Evolutionary conservation across 371 early-diverging fungal species (phyloP).

Genomic region (Dentiscutata heterogama): DNA sequence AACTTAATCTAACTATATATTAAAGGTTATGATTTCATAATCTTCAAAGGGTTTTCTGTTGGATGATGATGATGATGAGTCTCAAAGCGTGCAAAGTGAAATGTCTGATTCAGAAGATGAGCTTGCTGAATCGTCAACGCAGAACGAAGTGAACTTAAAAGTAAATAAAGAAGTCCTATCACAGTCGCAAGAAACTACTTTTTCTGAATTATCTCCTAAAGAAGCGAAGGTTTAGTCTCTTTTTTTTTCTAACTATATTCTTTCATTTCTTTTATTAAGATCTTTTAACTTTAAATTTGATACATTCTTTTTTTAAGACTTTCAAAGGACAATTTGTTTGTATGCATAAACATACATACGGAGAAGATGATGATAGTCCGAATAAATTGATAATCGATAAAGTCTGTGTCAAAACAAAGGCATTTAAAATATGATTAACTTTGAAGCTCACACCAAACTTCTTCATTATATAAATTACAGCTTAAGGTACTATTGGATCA

Average conservation of each 20-base stretch:
- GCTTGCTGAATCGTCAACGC: background rate
- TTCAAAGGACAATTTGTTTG: slow-evolving; percentile 12
- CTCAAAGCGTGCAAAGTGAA: background rate
- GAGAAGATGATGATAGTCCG: background rate
- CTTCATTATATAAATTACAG: background rate
- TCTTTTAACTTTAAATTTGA: too few relatives aligned
- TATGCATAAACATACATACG: slow-evolving; percentile 3
- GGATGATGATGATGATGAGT: background rate
- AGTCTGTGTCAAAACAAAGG: background rate
- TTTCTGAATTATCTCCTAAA: background rate
- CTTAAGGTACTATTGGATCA: slow-evolving; percentile 20
- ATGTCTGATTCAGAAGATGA: background rate
- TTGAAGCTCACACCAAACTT: background rate
- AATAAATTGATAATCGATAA: slow-evolving; percentile 24
- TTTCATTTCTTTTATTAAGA: background rate
- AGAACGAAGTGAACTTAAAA: too few relatives aligned
- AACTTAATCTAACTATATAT: background rate
- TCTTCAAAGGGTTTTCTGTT: slow-evolving; percentile 11
- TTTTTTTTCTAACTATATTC: background rate
- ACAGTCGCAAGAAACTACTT: background rate
- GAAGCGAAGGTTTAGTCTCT: background rate
- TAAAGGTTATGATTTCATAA: background rate
- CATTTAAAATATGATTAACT: background rate
- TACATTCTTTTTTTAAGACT: background rate
- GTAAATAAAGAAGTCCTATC: too few relatives aligned